These are phyloP conservation scores for Metarhizium guizhouense DNA, from an alignment of 2,329 filamentous ascomycete genomes.

Conservation along the genomic window DNA sequence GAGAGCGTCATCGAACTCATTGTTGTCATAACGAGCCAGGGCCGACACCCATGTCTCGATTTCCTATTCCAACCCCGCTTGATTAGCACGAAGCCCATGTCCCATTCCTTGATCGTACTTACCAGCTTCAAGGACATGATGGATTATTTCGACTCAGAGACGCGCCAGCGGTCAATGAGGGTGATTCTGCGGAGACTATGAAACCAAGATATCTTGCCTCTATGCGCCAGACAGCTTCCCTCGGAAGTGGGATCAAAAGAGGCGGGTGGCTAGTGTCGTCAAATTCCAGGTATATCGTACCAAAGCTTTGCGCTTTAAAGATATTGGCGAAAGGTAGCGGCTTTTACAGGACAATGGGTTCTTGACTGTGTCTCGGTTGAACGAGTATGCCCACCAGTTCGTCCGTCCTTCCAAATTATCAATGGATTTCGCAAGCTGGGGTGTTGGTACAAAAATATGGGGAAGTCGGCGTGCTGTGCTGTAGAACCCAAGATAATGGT, in stretches of 20 bases:
- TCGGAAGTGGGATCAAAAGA: neutral
- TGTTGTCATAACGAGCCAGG: constrained; percentile 87
- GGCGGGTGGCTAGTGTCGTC: neutral
- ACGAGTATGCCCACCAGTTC: neutral
- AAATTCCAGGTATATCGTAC: neutral
- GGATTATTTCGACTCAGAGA: neutral
- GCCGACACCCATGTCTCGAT: constrained; percentile 98
- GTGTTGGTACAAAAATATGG: neutral
- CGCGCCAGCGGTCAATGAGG: constrained; percentile 2
- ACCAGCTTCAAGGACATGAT: constrained; percentile 55
- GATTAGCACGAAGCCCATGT: neutral
- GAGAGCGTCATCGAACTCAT: constrained; percentile 88
- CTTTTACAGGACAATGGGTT: neutral
- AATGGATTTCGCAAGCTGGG: neutral
- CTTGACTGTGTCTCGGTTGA: neutral
- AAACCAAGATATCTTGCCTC: neutral
- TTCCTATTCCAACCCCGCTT: constrained; percentile 50
- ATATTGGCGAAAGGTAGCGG: neutral
- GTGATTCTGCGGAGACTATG: neutral
- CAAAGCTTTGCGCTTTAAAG: neutral
- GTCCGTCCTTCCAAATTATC: neutral
- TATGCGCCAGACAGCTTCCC: too few relatives aligned
- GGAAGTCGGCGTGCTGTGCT: neutral
- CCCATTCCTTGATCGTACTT: constrained; percentile 12
- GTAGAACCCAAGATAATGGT: neutral